Evolutionary conservation across 345 rosid genomes (phyloP), one percentile per base, ranked within the genome.

Genomic region (Gossypium bickii): DNA sequence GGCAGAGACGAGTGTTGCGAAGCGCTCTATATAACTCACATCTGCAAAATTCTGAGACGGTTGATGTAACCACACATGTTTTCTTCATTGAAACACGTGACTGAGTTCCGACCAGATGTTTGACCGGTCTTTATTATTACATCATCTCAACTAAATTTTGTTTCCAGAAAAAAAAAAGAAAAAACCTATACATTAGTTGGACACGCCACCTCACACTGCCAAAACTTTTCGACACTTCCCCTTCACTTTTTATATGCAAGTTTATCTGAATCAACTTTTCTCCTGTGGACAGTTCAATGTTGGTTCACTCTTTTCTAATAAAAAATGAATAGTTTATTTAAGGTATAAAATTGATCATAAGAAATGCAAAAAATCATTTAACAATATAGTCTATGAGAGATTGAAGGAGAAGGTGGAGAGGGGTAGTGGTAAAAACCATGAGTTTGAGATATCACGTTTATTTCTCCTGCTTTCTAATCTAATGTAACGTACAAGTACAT

Each of bases 71-170:
- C 3, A 47, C 12, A 43, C 49, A 43, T n/a, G 48, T 9, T n/a
- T n/a, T 20, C 12, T 17, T 10, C 20, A 16, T 9, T 13, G 11
- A 34, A 29, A 27, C 65, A 60, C 43, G 65, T 60, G 65, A 60
- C 43, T 5, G 65, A 60, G 55, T 45, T 45, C 71, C 71, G n/a
- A 45, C 55, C 60, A 67, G 71, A 67, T 20, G 71, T 67, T 67
- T 67, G 71, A 67, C 71, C 20, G 56, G 56, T 67, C 71, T 67
- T 47, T 20, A 20, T 29, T 61, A 15, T 20, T 44, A 12, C 55
- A 22, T 11, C 29, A 66, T 18, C 29, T 44, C 8, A 13, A 5
- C 24, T 9, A 2, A 29, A 12, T 29, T 60, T 60, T 12, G 15
- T 9, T 9, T 57, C 41, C 41, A 34, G 41, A 34, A 5, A 34